Conservation (phyloP, 805 yeast genomes). For the Metschnikowia henanensis region DNA sequence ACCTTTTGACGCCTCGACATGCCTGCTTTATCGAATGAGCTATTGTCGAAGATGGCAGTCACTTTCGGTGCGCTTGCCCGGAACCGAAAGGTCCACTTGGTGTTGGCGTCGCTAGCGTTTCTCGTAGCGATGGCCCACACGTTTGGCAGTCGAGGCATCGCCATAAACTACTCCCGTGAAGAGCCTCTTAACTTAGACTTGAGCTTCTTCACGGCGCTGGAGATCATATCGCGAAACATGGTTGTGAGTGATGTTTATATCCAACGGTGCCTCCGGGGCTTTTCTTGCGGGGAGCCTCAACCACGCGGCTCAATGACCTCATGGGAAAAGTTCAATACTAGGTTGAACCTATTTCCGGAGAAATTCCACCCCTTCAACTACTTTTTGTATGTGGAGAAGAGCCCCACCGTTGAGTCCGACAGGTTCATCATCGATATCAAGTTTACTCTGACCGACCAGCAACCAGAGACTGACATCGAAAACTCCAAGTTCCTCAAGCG, state of each 20-base stretch:
- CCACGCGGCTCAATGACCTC: background rate
- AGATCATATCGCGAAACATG: slow-evolving; percentile 9
- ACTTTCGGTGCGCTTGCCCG: slow-evolving; percentile 8
- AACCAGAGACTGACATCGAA: slow-evolving; percentile 4
- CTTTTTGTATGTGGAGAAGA: slow-evolving; percentile 18
- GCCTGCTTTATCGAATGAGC: background rate
- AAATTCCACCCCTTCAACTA: slow-evolving; percentile 15
- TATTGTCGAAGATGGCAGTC: slow-evolving; percentile 1
- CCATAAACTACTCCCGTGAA: slow-evolving; percentile 4
- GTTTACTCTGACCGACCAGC: slow-evolving; percentile 9
- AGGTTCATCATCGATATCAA: slow-evolving; percentile 14
- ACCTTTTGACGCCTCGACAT: no score
- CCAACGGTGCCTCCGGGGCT: slow-evolving; percentile 17
- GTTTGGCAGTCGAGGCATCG: slow-evolving; percentile 11
- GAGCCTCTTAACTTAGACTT: slow-evolving; percentile 2
- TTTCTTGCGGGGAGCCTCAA: slow-evolving; percentile 12
- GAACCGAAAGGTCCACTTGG: slow-evolving; percentile 13
- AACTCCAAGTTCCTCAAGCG: slow-evolving; percentile 12
- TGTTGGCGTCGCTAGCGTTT: slow-evolving; percentile 10
- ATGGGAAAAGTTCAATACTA: slow-evolving; percentile 15
- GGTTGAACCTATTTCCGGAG: slow-evolving; percentile 16
- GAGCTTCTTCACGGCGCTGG: slow-evolving; percentile 12
- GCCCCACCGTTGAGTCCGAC: slow-evolving; percentile 8
- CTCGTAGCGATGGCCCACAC: slow-evolving; percentile 10
- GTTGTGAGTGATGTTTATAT: slow-evolving; percentile 18